Evolutionary conservation across 441 rosid genomes (phyloP).

Genomic region (Corymbia citriodora): DNA sequence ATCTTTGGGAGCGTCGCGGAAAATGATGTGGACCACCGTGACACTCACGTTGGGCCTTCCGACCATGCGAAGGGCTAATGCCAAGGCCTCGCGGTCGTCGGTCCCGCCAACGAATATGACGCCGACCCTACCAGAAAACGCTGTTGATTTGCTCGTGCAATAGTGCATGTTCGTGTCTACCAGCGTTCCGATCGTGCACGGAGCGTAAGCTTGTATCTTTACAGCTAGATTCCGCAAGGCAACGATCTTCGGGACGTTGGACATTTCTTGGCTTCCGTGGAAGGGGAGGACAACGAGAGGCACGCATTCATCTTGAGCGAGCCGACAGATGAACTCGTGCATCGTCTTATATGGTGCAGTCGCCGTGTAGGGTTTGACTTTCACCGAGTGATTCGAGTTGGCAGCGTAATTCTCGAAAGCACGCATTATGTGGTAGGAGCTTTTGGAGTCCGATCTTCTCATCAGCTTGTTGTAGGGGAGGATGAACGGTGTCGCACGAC

Average conservation of each 20-base stretch:
- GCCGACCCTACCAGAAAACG: background rate
- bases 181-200: conserved; percentile 2
- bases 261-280: background rate
- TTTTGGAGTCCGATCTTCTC: background rate
- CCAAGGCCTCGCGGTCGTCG: conserved; percentile 6
- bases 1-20: background rate
- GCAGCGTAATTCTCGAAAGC: background rate
- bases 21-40: background rate
- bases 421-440: background rate
- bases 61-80: background rate
- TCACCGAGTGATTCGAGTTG: background rate
- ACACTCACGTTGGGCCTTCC: background rate
- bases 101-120: conserved; percentile 1
- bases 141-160: background rate
- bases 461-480: background rate
- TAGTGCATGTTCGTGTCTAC: background rate
- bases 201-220: background rate
- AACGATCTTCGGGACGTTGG: background rate
- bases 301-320: background rate
- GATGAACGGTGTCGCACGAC: background rate
- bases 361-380: background rate
- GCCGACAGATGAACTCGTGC: conserved; percentile 10
- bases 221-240: background rate
- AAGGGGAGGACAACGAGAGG: conserved; percentile 3
- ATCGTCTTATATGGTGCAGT: background rate